Evolutionary conservation across 2,329 filamentous ascomycete genomes (phyloP), one percentile per base, ranked within the genome.

Genomic region (Trichoderma semiorbis): DNA sequence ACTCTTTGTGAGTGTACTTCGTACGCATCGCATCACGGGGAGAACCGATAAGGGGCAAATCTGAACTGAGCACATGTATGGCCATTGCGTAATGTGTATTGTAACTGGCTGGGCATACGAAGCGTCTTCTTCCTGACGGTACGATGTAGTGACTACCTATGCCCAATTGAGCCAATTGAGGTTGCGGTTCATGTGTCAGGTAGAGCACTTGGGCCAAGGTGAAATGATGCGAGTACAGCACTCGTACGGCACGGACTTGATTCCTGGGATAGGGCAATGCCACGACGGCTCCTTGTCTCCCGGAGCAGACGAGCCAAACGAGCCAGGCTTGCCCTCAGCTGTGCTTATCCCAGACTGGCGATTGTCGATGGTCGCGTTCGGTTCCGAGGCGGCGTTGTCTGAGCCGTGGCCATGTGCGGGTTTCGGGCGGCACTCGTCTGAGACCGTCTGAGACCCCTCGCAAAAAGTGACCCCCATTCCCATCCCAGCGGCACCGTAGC

Each of bases 311-410:
- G 21, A 30, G 36, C 28, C 63, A 66, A n/a, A 30, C 7, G 30
- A 30, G 36, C 28, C 63, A 66, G 63, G 47, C 64, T 28, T 65
- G n/a, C 32, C 2, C n/a, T 61, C 66, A 69, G 55, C 66, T 69
- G 26, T 43, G 50, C 64, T n/a, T 43, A 43, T 50, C 64, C 43
- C 43, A 57, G 64, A 18, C 53, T 67, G 64, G 53, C 53, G 34
- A 66, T 16, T 43, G 53, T 58, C 66, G 55, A 61, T 69, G 32
- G 14, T 60, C 66, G 55, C 55, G 14, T n/a, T 21, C 66, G 66
- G 65, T 32, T n/a, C 66, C 36, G 66, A 69, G 43, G 43, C 53
- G 65, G 36, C 30, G 14, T 5, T 47, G 21, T 34, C 18, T 36
- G 10, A n/a, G 26, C 66, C 28, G 66, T 32, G 16, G 39, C 24